Evolutionary conservation across 2,329 filamentous ascomycete species (phyloP).

Genomic region (Aspergillus sp.): DNA sequence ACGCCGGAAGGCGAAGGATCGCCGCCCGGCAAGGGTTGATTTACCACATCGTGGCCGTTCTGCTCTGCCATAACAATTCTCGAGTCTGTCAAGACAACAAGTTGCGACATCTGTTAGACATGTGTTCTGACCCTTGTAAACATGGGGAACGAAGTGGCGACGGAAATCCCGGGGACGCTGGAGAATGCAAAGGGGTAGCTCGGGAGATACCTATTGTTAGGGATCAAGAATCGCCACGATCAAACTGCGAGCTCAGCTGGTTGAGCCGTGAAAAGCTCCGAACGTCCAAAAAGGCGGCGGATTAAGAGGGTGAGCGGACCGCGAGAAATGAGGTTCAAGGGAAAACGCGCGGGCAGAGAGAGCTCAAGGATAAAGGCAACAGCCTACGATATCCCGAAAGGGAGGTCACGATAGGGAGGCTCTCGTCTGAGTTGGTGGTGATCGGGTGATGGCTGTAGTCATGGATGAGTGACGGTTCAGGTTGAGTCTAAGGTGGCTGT

Average conservation of each 20-base stretch:
- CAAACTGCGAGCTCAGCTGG: constrained; percentile 41
- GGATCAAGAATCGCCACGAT: constrained; percentile 48
- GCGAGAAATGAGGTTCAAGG: constrained; percentile 26
- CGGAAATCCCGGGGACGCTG: constrained; percentile 21
- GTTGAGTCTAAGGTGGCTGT: constrained; percentile 48
- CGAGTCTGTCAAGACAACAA: constrained; percentile 47
- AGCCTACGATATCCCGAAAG: constrained; percentile 34
- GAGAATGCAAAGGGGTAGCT: constrained; percentile 26
- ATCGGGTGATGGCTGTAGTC: constrained; percentile 37
- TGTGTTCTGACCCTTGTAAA: constrained; percentile 27
- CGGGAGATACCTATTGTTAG: constrained; percentile 48
- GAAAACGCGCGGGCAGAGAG: constrained; percentile 23
- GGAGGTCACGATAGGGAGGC: constrained; percentile 30
- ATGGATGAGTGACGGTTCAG: constrained; percentile 41
- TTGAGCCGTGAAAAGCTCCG: constrained; percentile 40
- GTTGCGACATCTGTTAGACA: constrained; percentile 42
- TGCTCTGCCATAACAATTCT: constrained; percentile 74
- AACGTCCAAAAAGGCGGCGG: constrained; percentile 34
- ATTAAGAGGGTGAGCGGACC: constrained; percentile 31
- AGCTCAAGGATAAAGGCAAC: constrained; percentile 28
- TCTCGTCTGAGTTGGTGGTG: constrained; percentile 34
- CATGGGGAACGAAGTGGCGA: constrained; percentile 26
- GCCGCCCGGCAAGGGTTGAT: constrained; percentile 70
- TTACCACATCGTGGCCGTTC: constrained; percentile 72
- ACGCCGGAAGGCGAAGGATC: constrained; percentile 67